A percentile compares a stretch with the other conserved stretches of the same genome.
These are phyloP conservation scores for Leccinellum albellum DNA, from an alignment of 768 basidiomycete genomes.

Conservation along the genomic window DNA sequence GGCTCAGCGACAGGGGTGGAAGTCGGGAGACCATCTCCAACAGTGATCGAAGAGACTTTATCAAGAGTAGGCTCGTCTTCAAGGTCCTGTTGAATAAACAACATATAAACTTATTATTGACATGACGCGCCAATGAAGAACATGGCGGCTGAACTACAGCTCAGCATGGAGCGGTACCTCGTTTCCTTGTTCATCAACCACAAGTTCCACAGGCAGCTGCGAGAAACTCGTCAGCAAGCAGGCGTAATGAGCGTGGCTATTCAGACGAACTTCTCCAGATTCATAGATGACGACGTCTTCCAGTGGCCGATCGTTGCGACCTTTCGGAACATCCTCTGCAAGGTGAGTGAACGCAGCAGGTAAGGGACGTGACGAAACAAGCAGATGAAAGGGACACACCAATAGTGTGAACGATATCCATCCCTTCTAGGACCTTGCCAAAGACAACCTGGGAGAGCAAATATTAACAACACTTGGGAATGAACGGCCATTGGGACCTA, in stretches of 20 bases:
- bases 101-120: constrained; percentile 50
- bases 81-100: constrained; percentile 46
- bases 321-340: constrained; percentile 73
- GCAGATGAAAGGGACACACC: constrained; percentile 43
- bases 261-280: constrained; percentile 73
- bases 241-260: constrained; percentile 9
- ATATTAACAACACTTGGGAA: background rate
- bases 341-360: constrained; percentile 6
- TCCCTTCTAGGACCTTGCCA: constrained; percentile 87
- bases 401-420: constrained; percentile 78
- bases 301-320: constrained; percentile 63
- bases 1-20: constrained; percentile 3
- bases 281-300: constrained; percentile 78
- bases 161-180: constrained; percentile 94
- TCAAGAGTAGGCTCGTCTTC: constrained; percentile 17
- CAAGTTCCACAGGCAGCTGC: constrained; percentile 53
- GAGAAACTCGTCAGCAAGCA: constrained; percentile 3
- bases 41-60: constrained; percentile 9
- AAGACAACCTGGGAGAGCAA: constrained; percentile 70
- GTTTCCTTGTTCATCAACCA: constrained; percentile 62
- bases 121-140: constrained; percentile 36
- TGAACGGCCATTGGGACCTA: constrained; percentile 30
- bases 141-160: constrained; percentile 59
- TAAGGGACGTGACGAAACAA: background rate
- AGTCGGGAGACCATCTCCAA: constrained; percentile 14